These are phyloP conservation scores for Fragaria iinumae DNA, from an alignment of 306 rosid genomes.

Conservation along the genomic window DNA sequence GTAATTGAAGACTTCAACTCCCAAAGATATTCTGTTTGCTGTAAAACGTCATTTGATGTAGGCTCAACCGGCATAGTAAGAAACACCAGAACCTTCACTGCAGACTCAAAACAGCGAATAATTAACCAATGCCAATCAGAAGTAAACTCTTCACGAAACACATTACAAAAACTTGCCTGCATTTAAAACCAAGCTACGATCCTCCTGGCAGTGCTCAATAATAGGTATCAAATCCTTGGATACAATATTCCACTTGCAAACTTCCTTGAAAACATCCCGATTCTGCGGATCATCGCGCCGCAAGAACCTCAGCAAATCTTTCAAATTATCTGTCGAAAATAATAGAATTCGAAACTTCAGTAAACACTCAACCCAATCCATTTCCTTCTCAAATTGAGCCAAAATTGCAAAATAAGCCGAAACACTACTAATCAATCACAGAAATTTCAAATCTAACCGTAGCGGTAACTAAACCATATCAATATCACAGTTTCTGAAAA, in stretches of 20 bases:
- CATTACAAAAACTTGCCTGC: conserved; percentile 42
- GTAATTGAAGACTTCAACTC: conserved; percentile 70
- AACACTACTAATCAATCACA: neutral
- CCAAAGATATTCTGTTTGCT: conserved; percentile 87
- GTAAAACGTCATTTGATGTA: conserved; percentile 61
- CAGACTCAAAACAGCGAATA: conserved; percentile 5
- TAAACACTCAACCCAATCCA: neutral
- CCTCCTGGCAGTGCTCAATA: conserved; percentile 62
- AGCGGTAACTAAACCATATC: no score
- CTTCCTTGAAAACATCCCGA: conserved; percentile 85
- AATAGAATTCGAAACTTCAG: neutral
- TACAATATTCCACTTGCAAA: conserved; percentile 81
- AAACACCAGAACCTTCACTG: conserved; percentile 93
- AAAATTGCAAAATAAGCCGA: neutral
- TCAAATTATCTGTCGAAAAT: conserved; percentile 62
- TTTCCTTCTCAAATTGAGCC: neutral
- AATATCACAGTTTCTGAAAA: no score
- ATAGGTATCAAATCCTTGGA: conserved; percentile 72
- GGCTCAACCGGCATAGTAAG: conserved; percentile 90
- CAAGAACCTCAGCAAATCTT: conserved; percentile 87
- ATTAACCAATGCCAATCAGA: neutral
- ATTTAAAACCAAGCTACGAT: conserved; percentile 70
- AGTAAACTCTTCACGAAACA: neutral
- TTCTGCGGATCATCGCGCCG: conserved; percentile 87
- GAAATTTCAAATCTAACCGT: neutral